Percentiles rank a stretch among this genome's conserved stretches.
Conservation (phyloP, 768 basidiomycete species). For the Strobilomyces confusus region DNA sequence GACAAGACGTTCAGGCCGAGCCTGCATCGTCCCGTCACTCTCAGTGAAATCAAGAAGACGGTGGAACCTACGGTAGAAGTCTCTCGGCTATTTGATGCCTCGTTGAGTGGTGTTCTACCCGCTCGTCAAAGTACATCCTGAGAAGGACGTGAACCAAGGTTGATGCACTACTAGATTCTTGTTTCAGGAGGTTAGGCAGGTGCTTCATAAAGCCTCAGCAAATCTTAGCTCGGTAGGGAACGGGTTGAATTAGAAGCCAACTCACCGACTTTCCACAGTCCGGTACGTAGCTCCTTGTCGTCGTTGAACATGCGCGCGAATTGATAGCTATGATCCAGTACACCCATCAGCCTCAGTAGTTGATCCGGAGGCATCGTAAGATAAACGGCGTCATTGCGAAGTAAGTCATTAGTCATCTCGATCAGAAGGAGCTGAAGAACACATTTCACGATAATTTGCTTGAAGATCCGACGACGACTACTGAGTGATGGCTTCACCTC, state of each 20-base stretch:
- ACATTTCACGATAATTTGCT: slow-evolving; percentile 99
- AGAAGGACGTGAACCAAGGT: slow-evolving; percentile 90
- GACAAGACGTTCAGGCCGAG: slow-evolving; percentile 83
- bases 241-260: slow-evolving; percentile 18
- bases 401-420: slow-evolving; percentile 93
- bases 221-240: slow-evolving; percentile 2
- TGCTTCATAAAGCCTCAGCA: slow-evolving; percentile 98
- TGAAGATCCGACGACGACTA: slow-evolving; percentile 85
- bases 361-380: slow-evolving; percentile 92
- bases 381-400: slow-evolving; percentile 91
- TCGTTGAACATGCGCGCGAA: slow-evolving; percentile 98
- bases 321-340: slow-evolving; percentile 95
- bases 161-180: slow-evolving; percentile 95
- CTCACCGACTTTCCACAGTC: slow-evolving; percentile 99
- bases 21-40: slow-evolving; percentile 38
- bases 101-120: slow-evolving; percentile 83
- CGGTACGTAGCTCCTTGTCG: slow-evolving; percentile 94
- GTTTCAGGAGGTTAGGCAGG: slow-evolving; percentile 93
- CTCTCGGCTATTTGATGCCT: slow-evolving; percentile 76
- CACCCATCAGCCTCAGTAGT: slow-evolving; percentile 88
- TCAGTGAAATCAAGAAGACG: not conserved
- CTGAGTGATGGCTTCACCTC: slow-evolving; percentile 52
- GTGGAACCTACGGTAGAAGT: slow-evolving; percentile 55
- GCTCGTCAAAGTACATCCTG: slow-evolving; percentile 89
- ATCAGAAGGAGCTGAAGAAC: slow-evolving; percentile 94